Evolutionary conservation across 306 rosid genomes (phyloP).

Genomic region (Ceratonia siliqua): DNA sequence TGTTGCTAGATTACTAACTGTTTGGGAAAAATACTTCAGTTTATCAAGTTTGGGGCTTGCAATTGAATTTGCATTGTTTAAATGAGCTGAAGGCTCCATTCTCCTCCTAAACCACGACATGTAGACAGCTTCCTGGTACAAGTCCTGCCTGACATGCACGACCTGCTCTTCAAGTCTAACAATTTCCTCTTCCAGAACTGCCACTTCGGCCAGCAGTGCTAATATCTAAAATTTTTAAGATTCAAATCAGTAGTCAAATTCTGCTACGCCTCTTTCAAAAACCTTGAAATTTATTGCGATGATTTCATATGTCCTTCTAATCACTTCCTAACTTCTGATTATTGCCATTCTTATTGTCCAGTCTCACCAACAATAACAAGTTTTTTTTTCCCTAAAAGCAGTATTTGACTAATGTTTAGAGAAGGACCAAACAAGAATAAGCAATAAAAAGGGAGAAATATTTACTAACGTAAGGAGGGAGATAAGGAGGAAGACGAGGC

Average conservation of each 20-base stretch:
- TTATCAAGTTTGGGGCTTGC: constrained; percentile 38
- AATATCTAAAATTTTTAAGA: constrained; percentile 50
- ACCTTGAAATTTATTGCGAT: neutral
- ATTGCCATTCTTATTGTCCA: neutral
- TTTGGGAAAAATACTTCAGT: constrained; percentile 42
- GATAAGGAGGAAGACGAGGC: constrained; percentile 95
- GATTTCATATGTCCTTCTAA: constrained; percentile 5
- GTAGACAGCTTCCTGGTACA: constrained; percentile 78
- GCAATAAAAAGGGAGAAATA: neutral
- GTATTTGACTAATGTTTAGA: neutral
- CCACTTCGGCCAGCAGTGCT: constrained; percentile 92
- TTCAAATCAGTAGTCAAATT: constrained; percentile 20
- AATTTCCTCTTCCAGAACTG: constrained; percentile 94
- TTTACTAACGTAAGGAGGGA: constrained; percentile 74
- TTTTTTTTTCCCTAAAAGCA: neutral
- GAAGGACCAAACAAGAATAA: neutral
- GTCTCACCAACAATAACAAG: neutral
- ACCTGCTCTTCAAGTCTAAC: constrained; percentile 86
- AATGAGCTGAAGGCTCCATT: constrained; percentile 42
- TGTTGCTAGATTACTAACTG: constrained; percentile 18
- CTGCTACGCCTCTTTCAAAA: constrained; percentile 7
- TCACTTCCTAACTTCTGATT: neutral
- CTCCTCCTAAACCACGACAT: constrained; percentile 68
- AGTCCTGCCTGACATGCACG: constrained; percentile 72
- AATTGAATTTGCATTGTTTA: constrained; percentile 29